A percentile compares a stretch with the other conserved stretches of the same genome.
Conservation (phyloP, 306 rosid species). For the Fragaria vesca region DNA sequence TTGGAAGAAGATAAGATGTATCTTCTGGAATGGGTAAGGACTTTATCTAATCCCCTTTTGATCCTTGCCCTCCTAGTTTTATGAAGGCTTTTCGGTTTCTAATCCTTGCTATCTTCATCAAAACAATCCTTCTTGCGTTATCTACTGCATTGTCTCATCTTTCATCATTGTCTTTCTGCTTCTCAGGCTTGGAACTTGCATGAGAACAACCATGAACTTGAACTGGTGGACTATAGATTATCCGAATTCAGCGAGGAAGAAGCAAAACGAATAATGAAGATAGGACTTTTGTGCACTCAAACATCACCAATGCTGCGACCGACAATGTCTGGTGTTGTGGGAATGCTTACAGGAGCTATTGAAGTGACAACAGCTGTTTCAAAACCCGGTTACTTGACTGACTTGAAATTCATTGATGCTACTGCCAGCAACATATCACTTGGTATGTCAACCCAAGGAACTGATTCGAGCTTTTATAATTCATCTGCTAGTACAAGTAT, state of each 20-base stretch:
- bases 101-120: neutral
- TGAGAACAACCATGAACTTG: constrained; percentile 39
- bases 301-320: constrained; percentile 59
- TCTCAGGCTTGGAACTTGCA: constrained; percentile 67
- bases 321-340: constrained; percentile 69
- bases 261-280: constrained; percentile 41
- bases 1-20: constrained; percentile 55
- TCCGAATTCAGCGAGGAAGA: constrained; percentile 43
- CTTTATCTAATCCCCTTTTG: neutral
- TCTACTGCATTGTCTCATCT: neutral
- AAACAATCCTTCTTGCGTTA: neutral
- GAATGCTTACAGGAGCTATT: constrained; percentile 65
- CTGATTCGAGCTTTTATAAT: constrained; percentile 24
- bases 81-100: neutral
- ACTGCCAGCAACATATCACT: constrained; percentile 23
- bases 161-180: neutral
- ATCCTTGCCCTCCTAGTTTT: neutral
- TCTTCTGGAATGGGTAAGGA: constrained; percentile 76
- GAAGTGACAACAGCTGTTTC: constrained; percentile 53
- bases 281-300: constrained; percentile 65
- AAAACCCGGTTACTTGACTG: constrained; percentile 64
- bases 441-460: constrained; percentile 27
- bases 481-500: constrained; percentile 36
- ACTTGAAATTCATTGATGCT: constrained; percentile 58
- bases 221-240: constrained; percentile 47